These are phyloP conservation scores for Lactarius psammicola DNA, from an alignment of 768 basidiomycete species.

Conservation along the genomic window DNA sequence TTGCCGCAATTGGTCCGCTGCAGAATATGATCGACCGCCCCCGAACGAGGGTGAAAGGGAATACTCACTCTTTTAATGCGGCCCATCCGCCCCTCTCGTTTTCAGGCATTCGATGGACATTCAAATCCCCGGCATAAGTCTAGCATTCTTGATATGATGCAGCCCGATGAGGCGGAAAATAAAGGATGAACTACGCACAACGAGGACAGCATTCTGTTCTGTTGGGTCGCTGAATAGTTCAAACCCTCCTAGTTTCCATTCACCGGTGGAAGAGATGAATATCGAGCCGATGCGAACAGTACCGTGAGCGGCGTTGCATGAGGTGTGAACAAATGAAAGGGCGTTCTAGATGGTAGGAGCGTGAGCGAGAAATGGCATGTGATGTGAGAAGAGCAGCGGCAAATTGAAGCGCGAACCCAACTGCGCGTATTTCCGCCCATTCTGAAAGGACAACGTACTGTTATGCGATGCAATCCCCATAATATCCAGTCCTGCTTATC, in stretches of 20 bases:
- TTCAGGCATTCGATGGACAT: constrained; percentile 73
- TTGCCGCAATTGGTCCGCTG: constrained; percentile 54
- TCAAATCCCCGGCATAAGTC: constrained; percentile 67
- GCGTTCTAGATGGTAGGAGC: constrained; percentile 65
- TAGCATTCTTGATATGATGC: constrained; percentile 36
- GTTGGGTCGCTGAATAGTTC: constrained; percentile 83
- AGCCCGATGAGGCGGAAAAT: constrained; percentile 13
- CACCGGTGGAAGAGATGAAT: constrained; percentile 89
- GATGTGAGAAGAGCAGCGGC: neutral
- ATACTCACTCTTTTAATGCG: constrained; percentile 71
- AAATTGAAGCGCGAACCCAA: neutral
- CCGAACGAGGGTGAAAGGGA: constrained; percentile 7
- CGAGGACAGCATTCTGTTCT: constrained; percentile 75
- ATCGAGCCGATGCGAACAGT: constrained; percentile 71
- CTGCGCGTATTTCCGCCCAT: constrained; percentile 3
- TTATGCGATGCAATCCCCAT: constrained; percentile 91
- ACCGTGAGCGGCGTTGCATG: constrained; percentile 80
- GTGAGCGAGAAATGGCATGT: too few relatives aligned
- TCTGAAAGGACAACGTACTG: constrained; percentile 51
- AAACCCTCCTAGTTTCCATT: constrained; percentile 96
- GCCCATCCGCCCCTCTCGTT: constrained; percentile 87
- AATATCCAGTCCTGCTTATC: constrained; percentile 85
- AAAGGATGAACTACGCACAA: constrained; percentile 52
- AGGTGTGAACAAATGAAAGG: constrained; percentile 84
- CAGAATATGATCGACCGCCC: constrained; percentile 39